Evolutionary conservation across 2,329 filamentous ascomycete species (phyloP).

Genomic region (Aureobasidium vineae): DNA sequence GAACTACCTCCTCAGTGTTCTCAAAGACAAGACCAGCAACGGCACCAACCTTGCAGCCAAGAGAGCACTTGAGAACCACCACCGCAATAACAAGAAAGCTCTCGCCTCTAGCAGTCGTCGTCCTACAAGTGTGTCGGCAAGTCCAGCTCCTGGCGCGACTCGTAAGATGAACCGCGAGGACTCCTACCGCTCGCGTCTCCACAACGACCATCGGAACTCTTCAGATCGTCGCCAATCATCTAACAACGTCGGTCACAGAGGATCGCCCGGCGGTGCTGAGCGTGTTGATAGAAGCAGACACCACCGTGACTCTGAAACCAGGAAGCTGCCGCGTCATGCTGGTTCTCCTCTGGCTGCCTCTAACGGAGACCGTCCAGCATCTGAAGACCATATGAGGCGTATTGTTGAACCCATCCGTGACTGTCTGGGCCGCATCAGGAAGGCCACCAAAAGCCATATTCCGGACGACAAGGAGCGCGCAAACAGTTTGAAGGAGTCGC

Average conservation of each 20-base stretch:
- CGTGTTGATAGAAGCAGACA: conserved; percentile 55
- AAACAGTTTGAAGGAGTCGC: conserved; percentile 59
- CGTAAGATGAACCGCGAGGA: conserved; percentile 42
- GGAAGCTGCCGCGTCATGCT: conserved; percentile 42
- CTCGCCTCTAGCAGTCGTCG: conserved; percentile 59
- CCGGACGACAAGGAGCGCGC: conserved; percentile 62
- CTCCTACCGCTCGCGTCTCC: conserved; percentile 39
- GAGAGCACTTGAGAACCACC: conserved; percentile 84
- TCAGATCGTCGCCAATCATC: conserved; percentile 33
- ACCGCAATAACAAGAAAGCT: conserved; percentile 87
- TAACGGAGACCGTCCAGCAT: conserved; percentile 42
- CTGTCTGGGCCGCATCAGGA: conserved; percentile 59
- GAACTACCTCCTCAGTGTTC: conserved; percentile 91
- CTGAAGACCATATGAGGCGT: conserved; percentile 54
- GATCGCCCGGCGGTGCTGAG: conserved; percentile 45
- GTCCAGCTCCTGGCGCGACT: conserved; percentile 58
- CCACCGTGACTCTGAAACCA: conserved; percentile 53
- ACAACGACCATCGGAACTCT: conserved; percentile 39
- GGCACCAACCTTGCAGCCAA: conserved; percentile 70
- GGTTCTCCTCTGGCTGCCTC: conserved; percentile 37
- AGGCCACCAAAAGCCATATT: conserved; percentile 61
- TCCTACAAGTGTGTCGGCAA: conserved; percentile 64
- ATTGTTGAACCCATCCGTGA: conserved; percentile 59
- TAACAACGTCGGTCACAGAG: conserved; percentile 38
- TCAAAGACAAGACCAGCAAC: conserved; percentile 73